These are phyloP conservation scores for Nyssa sinensis DNA, from an alignment of 148 eudicot genomes.

Conservation along the genomic window DNA sequence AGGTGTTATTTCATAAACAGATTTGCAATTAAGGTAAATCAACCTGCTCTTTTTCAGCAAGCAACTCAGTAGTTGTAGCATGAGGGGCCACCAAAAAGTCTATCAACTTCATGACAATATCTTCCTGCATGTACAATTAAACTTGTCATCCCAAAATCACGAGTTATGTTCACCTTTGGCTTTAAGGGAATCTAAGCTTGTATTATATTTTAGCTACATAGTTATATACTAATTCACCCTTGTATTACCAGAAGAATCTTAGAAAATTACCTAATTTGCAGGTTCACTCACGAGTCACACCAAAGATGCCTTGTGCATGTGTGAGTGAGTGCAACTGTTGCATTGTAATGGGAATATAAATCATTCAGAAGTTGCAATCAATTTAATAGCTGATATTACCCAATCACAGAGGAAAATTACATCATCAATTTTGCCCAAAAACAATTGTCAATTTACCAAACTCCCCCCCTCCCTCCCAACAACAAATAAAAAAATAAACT, in stretches of 20 bases:
- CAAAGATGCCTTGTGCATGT: not conserved
- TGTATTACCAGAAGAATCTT: not conserved
- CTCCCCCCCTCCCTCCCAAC: too few relatives aligned
- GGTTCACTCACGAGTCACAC: not conserved
- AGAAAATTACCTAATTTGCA: not conserved
- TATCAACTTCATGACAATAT: slow-evolving; percentile 63
- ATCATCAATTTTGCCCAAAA: not conserved
- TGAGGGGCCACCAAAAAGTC: slow-evolving; percentile 88
- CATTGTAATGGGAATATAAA: not conserved
- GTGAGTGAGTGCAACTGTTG: not conserved
- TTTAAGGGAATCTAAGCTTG: not conserved
- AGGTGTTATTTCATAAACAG: not conserved
- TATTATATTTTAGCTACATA: not conserved
- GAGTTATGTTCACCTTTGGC: not conserved
- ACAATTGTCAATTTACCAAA: not conserved
- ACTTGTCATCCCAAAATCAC: not conserved
- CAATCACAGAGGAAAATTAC: not conserved
- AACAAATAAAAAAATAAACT: not conserved
- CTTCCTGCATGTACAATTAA: slow-evolving; percentile 56
- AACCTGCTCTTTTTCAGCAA: slow-evolving; percentile 92
- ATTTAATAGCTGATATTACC: not conserved
- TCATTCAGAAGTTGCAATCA: not conserved
- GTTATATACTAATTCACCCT: not conserved
- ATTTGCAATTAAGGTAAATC: slow-evolving; percentile 5
- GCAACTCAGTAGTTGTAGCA: slow-evolving; percentile 70